Conservation (phyloP, 2,329 filamentous ascomycete species). For the Chrysosphaeria jannelii region DNA sequence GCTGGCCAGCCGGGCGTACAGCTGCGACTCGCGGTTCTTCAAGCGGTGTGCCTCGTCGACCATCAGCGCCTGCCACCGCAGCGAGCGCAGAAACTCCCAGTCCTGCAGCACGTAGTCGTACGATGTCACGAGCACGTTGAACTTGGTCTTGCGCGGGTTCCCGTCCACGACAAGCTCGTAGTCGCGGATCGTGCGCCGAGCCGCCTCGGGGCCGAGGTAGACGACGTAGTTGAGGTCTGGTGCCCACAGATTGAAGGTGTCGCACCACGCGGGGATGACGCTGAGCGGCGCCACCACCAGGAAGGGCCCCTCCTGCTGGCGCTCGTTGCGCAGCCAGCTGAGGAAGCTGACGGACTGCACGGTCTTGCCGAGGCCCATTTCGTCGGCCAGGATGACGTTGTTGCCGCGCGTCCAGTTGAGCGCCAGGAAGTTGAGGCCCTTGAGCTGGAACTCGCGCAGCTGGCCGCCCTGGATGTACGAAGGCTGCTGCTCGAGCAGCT, state of each 20-base stretch:
- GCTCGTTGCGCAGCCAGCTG: constrained; percentile 80
- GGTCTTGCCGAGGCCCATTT: constrained; percentile 96
- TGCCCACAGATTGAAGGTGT: constrained; percentile 90
- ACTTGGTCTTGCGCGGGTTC: constrained; percentile 70
- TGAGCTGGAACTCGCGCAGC: constrained; percentile 76
- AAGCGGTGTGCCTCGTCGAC: constrained; percentile 91
- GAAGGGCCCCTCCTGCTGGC: constrained; percentile 76
- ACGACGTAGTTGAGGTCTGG: constrained; percentile 93
- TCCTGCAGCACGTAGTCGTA: constrained; percentile 90
- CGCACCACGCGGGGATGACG: constrained; percentile 92
- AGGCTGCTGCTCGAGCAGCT: constrained; percentile 50
- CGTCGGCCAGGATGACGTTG: constrained; percentile 91
- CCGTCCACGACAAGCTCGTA: constrained; percentile 69
- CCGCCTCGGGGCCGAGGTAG: constrained; percentile 70
- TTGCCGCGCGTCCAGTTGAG: constrained; percentile 87
- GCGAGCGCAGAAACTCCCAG: constrained; percentile 51
- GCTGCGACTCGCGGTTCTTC: constrained; percentile 84
- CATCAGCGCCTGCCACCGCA: constrained; percentile 93
- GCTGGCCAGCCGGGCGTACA: constrained; percentile 59
- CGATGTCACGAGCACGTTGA: constrained; percentile 90
- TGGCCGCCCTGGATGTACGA: constrained; percentile 60
- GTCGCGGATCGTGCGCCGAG: constrained; percentile 65
- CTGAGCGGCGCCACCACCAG: constrained; percentile 91
- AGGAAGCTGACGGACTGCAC: constrained; percentile 93
- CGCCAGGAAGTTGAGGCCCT: constrained; percentile 77